These are phyloP conservation scores for Globisporangium ultimum DNA, from an alignment of 352 stramenopile genomes.

Conservation along the genomic window DNA sequence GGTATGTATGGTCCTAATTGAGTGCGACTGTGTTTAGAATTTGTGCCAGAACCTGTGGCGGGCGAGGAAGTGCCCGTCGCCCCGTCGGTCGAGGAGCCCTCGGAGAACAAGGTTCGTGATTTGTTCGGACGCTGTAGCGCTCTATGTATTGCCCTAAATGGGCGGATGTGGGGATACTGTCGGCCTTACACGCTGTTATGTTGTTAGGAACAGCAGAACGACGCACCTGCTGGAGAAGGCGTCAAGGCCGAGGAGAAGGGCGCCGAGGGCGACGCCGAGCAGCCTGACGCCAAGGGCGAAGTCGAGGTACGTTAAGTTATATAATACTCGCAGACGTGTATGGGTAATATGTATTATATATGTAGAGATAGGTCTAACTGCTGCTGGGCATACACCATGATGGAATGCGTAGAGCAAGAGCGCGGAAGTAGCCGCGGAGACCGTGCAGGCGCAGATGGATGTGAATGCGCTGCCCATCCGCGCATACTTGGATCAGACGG, in stretches of 20 bases:
- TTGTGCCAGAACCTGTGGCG: background rate
- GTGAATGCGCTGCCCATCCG: constrained; percentile 94
- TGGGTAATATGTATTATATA: background rate
- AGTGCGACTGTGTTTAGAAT: background rate
- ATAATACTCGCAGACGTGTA: too few relatives aligned
- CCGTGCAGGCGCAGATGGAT: constrained; percentile 87
- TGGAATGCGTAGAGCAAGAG: constrained; percentile 36
- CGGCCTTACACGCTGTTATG: too few relatives aligned
- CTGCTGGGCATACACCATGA: too few relatives aligned
- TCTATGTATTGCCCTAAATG: background rate
- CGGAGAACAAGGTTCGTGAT: background rate
- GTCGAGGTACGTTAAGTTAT: constrained; percentile 23
- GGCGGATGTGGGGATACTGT: background rate
- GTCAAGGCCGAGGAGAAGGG: constrained; percentile 22
- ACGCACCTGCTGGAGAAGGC: background rate
- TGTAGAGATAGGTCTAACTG: background rate
- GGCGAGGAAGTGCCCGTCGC: too few relatives aligned
- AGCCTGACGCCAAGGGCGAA: constrained; percentile 15
- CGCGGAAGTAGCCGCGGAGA: constrained; percentile 69
- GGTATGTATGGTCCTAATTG: background rate
- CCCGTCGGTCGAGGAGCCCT: background rate
- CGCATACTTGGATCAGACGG: constrained; percentile 97
- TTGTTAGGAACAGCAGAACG: too few relatives aligned
- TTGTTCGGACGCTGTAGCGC: background rate
- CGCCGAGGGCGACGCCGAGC: constrained; percentile 9